Base-by-base conservation (phyloP, 2,329 filamentous ascomycete species). In the Mycocentrospora acerina region DNA sequence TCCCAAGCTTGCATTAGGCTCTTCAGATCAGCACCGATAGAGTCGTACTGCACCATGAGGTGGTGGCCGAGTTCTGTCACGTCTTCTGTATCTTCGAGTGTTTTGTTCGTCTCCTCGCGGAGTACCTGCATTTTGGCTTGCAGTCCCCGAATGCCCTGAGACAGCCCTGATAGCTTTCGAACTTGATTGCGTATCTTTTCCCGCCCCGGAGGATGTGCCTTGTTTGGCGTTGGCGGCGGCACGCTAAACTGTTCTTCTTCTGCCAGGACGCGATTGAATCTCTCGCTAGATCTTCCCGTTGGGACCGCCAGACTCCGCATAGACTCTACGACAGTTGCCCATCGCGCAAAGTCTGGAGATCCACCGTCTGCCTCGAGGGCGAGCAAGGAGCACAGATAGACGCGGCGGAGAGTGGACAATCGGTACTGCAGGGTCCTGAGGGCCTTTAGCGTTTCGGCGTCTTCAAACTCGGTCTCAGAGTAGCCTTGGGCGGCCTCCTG, bases 81-180 rank as follows among this genome's bases (percentile, higher is more conserved):
- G 45, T 88, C 81, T 25, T 74, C 71, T 1, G 86, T 82, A 53
- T 85, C 82, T 57, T 95, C 87, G 18, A 95, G 70, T 29, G 82
- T 82, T 44, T 81, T 81, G 59, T 88, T 88, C 0, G 90, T 94
- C 66, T 96, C 90, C 65, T 98, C 93, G 33, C 89, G 83, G 37
- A 97, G 72, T 7, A 98, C 76, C 44, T 94, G 90, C 72, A 98
- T 82, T 67, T 97, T 98, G 24, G 93, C 93, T 68, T 97, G 91
- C 32, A 98, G 76, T 9, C 88, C 88, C 18, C 90, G 84, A 45
- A 97, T 95, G 12, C 90, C 90, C 38, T 90, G 88, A 0, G 90
- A 95, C 24, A 98, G 76, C 1, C 86, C 87, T 59, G 88, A 89
- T 28, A 98, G 80, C 62, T 95, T 91, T 44, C 89, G 85, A 41